These are phyloP conservation scores for Astragalus glycyphyllos DNA, from an alignment of 306 rosid genomes.

Conservation along the genomic window DNA sequence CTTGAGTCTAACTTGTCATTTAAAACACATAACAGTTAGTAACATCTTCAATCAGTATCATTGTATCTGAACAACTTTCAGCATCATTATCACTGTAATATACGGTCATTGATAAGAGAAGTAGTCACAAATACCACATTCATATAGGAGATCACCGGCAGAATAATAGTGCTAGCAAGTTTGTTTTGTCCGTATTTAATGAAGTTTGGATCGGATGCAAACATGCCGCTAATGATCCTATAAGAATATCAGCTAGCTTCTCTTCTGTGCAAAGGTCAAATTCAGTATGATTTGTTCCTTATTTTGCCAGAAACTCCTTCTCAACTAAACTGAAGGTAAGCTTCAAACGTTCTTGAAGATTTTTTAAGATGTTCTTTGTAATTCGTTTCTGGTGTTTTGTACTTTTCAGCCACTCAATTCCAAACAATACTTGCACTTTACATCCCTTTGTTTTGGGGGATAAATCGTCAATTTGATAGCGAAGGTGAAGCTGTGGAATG, in stretches of 20 bases:
- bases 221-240: conserved; percentile 15
- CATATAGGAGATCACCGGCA: conserved; percentile 3
- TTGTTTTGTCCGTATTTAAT: not conserved
- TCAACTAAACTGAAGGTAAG: conserved; percentile 58
- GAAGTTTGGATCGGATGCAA: not conserved
- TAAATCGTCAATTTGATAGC: conserved; percentile 79
- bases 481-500: conserved; percentile 75
- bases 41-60: conserved; percentile 31
- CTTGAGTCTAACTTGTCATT: conserved; percentile 32
- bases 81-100: conserved; percentile 20
- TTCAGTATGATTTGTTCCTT: conserved; percentile 39
- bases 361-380: conserved; percentile 71
- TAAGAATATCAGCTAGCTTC: conserved; percentile 34
- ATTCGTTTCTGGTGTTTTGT: conserved; percentile 80
- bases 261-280: conserved; percentile 38
- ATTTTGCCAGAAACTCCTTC: conserved; percentile 64
- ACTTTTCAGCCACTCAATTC: conserved; percentile 90
- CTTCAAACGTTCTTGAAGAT: conserved; percentile 62
- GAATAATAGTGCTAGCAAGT: conserved; percentile 9
- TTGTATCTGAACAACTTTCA: conserved; percentile 2
- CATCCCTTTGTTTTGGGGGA: conserved; percentile 60
- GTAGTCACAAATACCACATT: conserved; percentile 2
- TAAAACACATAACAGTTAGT: conserved; percentile 37
- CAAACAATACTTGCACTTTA: conserved; percentile 67
- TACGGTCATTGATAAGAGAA: conserved; percentile 16